Evolutionary conservation across 345 rosid genomes (phyloP), one percentile per base, ranked within the genome.

Genomic region (Brassica carinata): DNA sequence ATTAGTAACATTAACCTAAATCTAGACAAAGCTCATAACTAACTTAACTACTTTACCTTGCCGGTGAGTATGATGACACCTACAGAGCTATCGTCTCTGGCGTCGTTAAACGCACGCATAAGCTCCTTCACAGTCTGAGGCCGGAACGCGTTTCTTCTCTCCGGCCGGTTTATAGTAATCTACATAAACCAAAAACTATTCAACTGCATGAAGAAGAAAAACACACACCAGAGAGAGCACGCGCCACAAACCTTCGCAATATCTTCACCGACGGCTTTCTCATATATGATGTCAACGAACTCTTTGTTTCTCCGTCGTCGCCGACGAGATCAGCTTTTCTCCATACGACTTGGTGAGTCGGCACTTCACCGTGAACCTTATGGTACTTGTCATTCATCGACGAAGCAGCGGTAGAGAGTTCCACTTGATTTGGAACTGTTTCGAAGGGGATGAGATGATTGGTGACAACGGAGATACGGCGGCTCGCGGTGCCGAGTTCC

Each of bases 61-160:
- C 99, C 98, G 0, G 99, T 89, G 64, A 95, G 87, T 82, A 95
- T 88, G 78, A 95, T 84, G 71, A 91, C 98, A 74, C 98, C 99
- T 5, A 90, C 36, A 1, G 94, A 87, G 77, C 84, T 75, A 38
- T 91, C 99, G 30, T 91, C 90, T 74, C 99, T 96, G 2, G 98
- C 96, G 78, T 96, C 94, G 26, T 84, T 74, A 82, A 96, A 91
- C 13, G 98, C 92, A 0, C 89, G 86, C 76, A 88, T 90, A 77
- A 93, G 84, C 90, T 89, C 97, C n/a, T 91, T 91, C 59, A 89
- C 58, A 6, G 99, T 96, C 73, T 68, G 90, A 4, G 98, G 91
- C 70, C 97, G 70, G 45, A 93, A 93, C 23, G 97, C 96, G 82
- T 91, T 93, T 80, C 96, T 88, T 71, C 85, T 88, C 83, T 90